Evolutionary conservation across 495 filamentous ascomycete genomes (phyloP), one percentile per base, ranked within the genome.

Genomic region (Thermothielavioides terrestris): DNA sequence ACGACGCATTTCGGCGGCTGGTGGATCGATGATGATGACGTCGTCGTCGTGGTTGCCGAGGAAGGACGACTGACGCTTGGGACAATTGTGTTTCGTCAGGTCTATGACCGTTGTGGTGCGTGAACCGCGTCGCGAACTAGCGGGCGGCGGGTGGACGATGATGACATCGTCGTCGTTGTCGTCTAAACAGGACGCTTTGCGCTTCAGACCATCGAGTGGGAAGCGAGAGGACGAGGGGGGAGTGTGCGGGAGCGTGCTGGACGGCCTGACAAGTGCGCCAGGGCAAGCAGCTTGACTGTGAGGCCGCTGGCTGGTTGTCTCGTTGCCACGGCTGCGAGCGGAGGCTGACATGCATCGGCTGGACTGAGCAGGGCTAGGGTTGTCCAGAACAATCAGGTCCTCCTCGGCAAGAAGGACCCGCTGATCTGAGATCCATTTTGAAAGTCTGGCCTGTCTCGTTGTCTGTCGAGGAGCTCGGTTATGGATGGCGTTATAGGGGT

Each of bases 21-120:
- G 41, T 3, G 40, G 34, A n/a, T 45, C 49, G 3, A 51, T 38
- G 14, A 51, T 31, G 0, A 45, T 45, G n/a, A 51, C 32, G 39
- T 51, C 49, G 17, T 51, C 32, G 14, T 51, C 49, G 4, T 26
- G 17, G 23, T 44, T 11, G 9, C 35, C 41, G 22, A 42, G 22
- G 27, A 42, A 28, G 31, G 39, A 50, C 22, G 14, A 36, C 9
- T 14, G 30, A 14, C 47, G 47, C 18, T 27, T 41, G 3, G 37
- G 37, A 9, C n/a, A 28, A 5, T 49, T n/a, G 37, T 14, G 14
- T 14, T 17, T 20, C 17, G 48, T 51, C 40, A 45, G 18, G 32
- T 51, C 49, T 1, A 51, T 23, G 34, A 45, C 9, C n/a, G 25
- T 25, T 11, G 1, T 14, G 2, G 23, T 4, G 10, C 14, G 6